Percentiles rank a stretch among this genome's conserved stretches.
These are phyloP conservation scores for Ceriops tagal DNA, from an alignment of 345 rosid genomes.

Conservation along the genomic window DNA sequence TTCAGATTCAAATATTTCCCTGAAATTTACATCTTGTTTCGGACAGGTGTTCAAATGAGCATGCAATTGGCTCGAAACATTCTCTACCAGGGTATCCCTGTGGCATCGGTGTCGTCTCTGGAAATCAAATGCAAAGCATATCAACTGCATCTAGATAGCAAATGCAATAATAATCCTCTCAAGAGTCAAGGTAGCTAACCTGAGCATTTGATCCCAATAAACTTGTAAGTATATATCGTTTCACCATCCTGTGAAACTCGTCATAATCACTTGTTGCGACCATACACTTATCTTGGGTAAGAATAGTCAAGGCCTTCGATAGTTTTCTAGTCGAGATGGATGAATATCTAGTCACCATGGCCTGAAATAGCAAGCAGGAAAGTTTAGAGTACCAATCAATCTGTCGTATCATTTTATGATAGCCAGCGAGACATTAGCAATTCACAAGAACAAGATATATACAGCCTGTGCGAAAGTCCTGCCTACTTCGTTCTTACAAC, in stretches of 20 bases:
- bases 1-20: constrained; percentile 62
- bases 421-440: too few species aligned
- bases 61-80: constrained; percentile 38
- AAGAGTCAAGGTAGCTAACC: constrained; percentile 35
- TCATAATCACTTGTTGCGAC: constrained; percentile 84
- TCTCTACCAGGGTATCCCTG: constrained; percentile 59
- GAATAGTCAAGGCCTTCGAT: constrained; percentile 54
- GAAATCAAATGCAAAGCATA: neutral
- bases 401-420: too few species aligned
- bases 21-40: constrained; percentile 56
- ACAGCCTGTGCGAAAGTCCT: constrained; percentile 19
- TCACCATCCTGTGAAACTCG: constrained; percentile 66
- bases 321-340: too few species aligned
- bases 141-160: neutral
- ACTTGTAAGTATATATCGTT: constrained; percentile 50
- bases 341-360: too few species aligned
- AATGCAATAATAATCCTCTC: neutral
- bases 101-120: constrained; percentile 59
- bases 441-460: constrained; percentile 12
- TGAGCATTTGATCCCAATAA: constrained; percentile 70
- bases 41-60: constrained; percentile 35
- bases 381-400: too few species aligned
- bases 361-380: too few species aligned
- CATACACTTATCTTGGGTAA: constrained; percentile 65
- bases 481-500: too few species aligned